Conservation (phyloP, 768 basidiomycete species). For the Leccinellum luteum region DNA sequence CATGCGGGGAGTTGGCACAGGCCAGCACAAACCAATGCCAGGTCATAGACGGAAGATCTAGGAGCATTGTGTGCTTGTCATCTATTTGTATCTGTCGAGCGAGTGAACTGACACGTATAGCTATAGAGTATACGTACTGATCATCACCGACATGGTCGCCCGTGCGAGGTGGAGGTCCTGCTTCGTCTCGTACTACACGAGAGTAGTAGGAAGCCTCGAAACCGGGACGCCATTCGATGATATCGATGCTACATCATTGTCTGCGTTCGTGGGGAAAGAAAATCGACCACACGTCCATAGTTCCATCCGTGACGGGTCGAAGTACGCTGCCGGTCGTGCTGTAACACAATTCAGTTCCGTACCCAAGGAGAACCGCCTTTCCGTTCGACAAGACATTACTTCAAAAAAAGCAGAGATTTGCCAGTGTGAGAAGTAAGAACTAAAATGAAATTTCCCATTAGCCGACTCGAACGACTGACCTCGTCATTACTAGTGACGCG, state of each 20-base stretch:
- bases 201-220: slow-evolving; percentile 59
- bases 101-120: slow-evolving; percentile 22
- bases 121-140: slow-evolving; percentile 23
- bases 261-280: not conserved
- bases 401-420: not conserved
- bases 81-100: not conserved
- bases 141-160: slow-evolving; percentile 79
- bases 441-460: slow-evolving; percentile 36
- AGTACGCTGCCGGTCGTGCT: not conserved
- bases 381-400: not conserved
- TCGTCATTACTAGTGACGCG: slow-evolving; percentile 72
- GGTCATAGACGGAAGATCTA: slow-evolving; percentile 19
- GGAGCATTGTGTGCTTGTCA: slow-evolving; percentile 47
- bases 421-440: not conserved
- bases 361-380: not conserved
- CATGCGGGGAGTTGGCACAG: not conserved
- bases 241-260: not conserved
- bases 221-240: slow-evolving; percentile 50
- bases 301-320: slow-evolving; percentile 38
- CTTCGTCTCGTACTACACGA: slow-evolving; percentile 64
- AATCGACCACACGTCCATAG: slow-evolving; percentile 73
- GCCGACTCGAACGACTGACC: slow-evolving; percentile 68
- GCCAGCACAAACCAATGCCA: not conserved
- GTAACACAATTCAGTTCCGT: not conserved
- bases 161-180: slow-evolving; percentile 65